Percentiles rank a stretch among this genome's conserved stretches.
These are phyloP conservation scores for Saraca asoca DNA, from an alignment of 331 rosid genomes.

Conservation along the genomic window DNA sequence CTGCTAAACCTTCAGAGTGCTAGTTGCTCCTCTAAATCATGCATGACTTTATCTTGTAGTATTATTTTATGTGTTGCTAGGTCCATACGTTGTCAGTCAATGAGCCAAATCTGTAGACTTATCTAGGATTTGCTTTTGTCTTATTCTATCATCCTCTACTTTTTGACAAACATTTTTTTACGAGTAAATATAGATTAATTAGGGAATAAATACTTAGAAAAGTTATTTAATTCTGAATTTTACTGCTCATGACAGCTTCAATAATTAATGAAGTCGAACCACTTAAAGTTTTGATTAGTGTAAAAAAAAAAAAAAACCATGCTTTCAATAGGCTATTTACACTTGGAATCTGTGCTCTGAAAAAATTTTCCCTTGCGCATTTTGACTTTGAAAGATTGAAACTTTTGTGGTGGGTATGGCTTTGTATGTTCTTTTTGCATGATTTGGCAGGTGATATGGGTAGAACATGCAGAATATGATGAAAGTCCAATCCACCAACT, in stretches of 20 bases:
- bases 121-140: conserved; percentile 13
- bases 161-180: too few relatives aligned
- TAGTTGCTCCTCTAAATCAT: conserved; percentile 42
- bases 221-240: too few relatives aligned
- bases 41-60: conserved; percentile 25
- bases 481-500: conserved; percentile 84
- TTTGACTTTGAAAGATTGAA: neutral
- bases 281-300: too few relatives aligned
- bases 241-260: too few relatives aligned
- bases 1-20: conserved; percentile 33
- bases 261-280: too few relatives aligned
- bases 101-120: conserved; percentile 36
- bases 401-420: neutral
- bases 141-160: too few relatives aligned
- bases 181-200: too few relatives aligned
- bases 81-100: conserved; percentile 40
- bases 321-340: too few relatives aligned
- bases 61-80: conserved; percentile 40
- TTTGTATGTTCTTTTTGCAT: neutral
- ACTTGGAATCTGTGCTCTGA: too few relatives aligned
- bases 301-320: too few relatives aligned
- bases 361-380: too few relatives aligned
- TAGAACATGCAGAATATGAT: conserved; percentile 90
- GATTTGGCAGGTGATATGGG: conserved; percentile 86
- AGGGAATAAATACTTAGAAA: too few relatives aligned